Base-by-base conservation (phyloP, 2,329 filamentous ascomycete genomes). In the Aspergillus vadensis region DNA sequence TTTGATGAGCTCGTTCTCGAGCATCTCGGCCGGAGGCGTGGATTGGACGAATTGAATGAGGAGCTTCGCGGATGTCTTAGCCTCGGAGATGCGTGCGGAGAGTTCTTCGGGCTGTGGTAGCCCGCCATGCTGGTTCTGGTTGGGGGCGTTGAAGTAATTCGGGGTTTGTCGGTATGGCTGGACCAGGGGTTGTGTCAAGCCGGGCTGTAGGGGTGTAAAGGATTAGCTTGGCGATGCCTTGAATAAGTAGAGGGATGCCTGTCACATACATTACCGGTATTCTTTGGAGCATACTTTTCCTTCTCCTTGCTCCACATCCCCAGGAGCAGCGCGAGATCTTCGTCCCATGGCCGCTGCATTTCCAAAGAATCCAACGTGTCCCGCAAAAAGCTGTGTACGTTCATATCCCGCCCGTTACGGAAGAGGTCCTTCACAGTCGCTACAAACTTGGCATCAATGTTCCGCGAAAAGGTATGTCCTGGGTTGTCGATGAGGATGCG, bases 401-500 rank as follows among this genome's bases (percentile, higher is more conserved):
- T 90, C 21, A 84, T 84, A 72, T 97, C 92, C 63, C 84, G 85
- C 14, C 87, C 86, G 55, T 85, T 81, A 64, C 88, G 86, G 63
- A 98, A 81, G 61, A 97, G 77, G 44, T 91, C 85, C 77, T 93
- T 94, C 15, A 91, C 79, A 0, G 87, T 87, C 44, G 89, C 84
- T 56, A 91, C 86, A 72, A 97, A 98, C 70, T 91, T 91, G 71
- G 88, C 84, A 76, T 97, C 93, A 44, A 98, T 77, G 74, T 96
- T 93, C 67, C 90, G 86, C n/a, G 94, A 97, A 72, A 99, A 99
- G 1, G 88, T 92, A 56, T 85, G 84, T 30, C 94, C 94, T 0
- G 95, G 95, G 74, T 99, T 97, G 76, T 98, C 93, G 68, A 88
- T 84, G 66, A 99, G 81, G 71, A 99, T 99, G 63, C 94, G 89